Conservation (phyloP, 176 grass and related monocot genomes). For the Pontederia paniculata region DNA sequence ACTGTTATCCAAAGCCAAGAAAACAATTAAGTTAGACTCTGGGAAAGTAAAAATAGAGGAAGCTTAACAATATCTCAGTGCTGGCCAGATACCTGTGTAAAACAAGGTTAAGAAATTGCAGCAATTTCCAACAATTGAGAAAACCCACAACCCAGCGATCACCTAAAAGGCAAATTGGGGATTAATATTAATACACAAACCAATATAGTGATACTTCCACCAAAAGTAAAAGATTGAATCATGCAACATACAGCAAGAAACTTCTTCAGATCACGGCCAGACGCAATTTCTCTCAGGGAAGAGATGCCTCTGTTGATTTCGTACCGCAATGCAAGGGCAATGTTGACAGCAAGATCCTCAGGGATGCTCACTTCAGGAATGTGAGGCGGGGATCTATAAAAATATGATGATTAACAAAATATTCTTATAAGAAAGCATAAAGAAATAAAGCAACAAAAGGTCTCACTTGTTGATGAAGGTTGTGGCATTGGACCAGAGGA, state of each 20-base stretch:
- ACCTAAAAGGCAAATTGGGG: slow-evolving; percentile 29
- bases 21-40: not conserved
- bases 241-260: slow-evolving; percentile 41
- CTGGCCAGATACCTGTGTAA: slow-evolving; percentile 50
- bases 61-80: not conserved
- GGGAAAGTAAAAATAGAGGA: not conserved
- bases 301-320: slow-evolving; percentile 48
- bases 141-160: slow-evolving; percentile 49
- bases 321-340: slow-evolving; percentile 30
- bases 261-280: slow-evolving; percentile 57
- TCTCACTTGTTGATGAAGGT: slow-evolving; percentile 59
- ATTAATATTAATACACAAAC: not conserved
- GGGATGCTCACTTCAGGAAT: slow-evolving; percentile 63
- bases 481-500: slow-evolving; percentile 64
- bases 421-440: not conserved
- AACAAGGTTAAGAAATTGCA: slow-evolving; percentile 56
- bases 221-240: not conserved
- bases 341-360: slow-evolving; percentile 48
- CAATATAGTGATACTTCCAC: not conserved
- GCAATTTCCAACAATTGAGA: slow-evolving; percentile 53
- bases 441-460: slow-evolving; percentile 1
- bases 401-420: slow-evolving; percentile 3
- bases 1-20: slow-evolving; percentile 13
- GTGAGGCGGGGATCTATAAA: slow-evolving; percentile 36
- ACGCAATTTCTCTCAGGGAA: slow-evolving; percentile 43